A percentile compares a stretch with the other conserved stretches of the same genome.
phyloP scores from a whole-genome alignment of 2,329 filamentous ascomycete genomes.

The Fusarium sp. region DNA sequence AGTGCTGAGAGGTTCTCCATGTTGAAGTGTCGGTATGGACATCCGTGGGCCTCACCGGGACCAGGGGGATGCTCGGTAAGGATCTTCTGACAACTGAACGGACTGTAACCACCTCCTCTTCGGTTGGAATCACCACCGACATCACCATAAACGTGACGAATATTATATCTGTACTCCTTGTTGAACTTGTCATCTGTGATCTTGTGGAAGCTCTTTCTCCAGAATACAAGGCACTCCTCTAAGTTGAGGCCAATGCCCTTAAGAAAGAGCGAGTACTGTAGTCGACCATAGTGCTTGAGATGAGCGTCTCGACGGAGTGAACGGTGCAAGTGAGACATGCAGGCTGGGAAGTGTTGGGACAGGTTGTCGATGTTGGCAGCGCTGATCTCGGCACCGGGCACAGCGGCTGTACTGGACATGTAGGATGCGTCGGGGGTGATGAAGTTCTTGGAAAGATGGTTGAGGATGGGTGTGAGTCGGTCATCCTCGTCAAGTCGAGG shows the following conservation, averaged over 20 bases:
- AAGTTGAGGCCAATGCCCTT: constrained; percentile 93
- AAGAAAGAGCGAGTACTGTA: constrained; percentile 96
- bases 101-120: constrained; percentile 85
- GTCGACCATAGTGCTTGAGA: constrained; percentile 89
- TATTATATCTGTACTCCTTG: constrained; percentile 97
- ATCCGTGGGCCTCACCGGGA: constrained; percentile 91
- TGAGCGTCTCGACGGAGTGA: constrained; percentile 88
- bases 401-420: constrained; percentile 66
- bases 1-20: constrained; percentile 84
- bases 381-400: constrained; percentile 77
- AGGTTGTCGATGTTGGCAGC: constrained; percentile 83
- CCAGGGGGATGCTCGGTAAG: constrained; percentile 88
- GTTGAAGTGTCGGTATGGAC: constrained; percentile 92
- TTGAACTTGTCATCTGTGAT: constrained; percentile 95
- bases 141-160: constrained; percentile 94
- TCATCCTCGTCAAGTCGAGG: constrained; percentile 97
- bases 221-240: constrained; percentile 93
- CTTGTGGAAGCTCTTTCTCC: constrained; percentile 85
- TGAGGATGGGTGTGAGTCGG: constrained; percentile 74
- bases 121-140: constrained; percentile 93
- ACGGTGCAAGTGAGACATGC: constrained; percentile 92
- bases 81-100: constrained; percentile 95
- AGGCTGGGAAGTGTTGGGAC: constrained; percentile 85
- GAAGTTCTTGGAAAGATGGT: constrained; percentile 94
- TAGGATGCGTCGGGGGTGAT: constrained; percentile 89